Conservation (phyloP, 1,284 basidiomycete species). For the Gymnopus androsaceus region DNA sequence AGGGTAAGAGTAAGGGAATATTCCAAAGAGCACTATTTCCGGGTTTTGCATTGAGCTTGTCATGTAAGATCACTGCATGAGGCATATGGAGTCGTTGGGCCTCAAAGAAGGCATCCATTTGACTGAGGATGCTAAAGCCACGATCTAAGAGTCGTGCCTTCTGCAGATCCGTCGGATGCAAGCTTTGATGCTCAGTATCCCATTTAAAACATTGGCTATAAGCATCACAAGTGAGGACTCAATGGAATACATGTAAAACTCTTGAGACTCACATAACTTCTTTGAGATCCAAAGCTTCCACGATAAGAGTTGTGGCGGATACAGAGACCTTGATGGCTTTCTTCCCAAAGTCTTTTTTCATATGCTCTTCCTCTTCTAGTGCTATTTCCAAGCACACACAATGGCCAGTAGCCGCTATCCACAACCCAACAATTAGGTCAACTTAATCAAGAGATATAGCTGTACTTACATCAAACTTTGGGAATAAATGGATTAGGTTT, state of each 20-base stretch:
- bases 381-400: background rate
- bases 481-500: background rate
- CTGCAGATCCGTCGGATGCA: no score
- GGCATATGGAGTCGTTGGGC: background rate
- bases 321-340: background rate
- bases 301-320: background rate
- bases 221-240: background rate
- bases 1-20: background rate
- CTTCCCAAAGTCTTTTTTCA: background rate
- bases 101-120: no score
- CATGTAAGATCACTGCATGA: background rate
- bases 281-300: background rate
- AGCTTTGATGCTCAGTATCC: background rate
- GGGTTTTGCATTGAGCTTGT: background rate
- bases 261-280: background rate
- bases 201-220: background rate
- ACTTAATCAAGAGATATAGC: background rate
- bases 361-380: background rate
- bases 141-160: no score
- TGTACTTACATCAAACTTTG: background rate
- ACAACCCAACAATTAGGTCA: background rate
- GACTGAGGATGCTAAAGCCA: no score
- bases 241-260: background rate
- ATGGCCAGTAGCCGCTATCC: background rate
- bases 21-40: background rate